These are phyloP conservation scores for Madurella mycetomatis DNA, from an alignment of 2,329 filamentous ascomycete genomes.

Conservation along the genomic window DNA sequence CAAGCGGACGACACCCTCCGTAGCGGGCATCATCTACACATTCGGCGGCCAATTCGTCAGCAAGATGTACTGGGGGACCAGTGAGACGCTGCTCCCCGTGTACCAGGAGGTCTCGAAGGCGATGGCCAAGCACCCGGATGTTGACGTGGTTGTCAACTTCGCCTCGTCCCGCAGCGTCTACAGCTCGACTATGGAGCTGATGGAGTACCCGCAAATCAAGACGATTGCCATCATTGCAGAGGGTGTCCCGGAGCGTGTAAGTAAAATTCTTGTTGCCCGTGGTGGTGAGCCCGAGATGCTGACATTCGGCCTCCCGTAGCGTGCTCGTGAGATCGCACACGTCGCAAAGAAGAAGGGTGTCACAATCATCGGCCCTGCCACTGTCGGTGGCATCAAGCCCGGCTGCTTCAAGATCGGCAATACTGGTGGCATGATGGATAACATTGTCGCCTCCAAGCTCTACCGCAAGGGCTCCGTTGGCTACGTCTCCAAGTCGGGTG, in stretches of 20 bases:
- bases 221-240: conserved; percentile 99
- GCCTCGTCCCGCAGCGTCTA: conserved; percentile 98
- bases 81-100: conserved; percentile 95
- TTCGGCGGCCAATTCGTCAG: conserved; percentile 99
- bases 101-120: conserved; percentile 94
- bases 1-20: conserved; percentile 94
- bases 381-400: conserved; percentile 98
- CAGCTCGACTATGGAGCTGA: conserved; percentile 96
- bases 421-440: conserved; percentile 99
- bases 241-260: conserved; percentile 94
- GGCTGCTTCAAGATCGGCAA: conserved; percentile 99
- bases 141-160: conserved; percentile 98
- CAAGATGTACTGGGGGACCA: conserved; percentile 99
- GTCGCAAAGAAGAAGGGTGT: conserved; percentile 97
- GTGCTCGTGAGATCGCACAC: conserved; percentile 95
- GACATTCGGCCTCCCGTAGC: conserved; percentile 45
- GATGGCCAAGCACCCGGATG: conserved; percentile 91
- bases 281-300: conserved; percentile 19
- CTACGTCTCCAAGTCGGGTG: conserved; percentile 99
- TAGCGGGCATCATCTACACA: conserved; percentile 99
- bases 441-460: conserved; percentile 99
- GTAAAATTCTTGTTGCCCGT: conserved; percentile 34
- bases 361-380: conserved; percentile 97
- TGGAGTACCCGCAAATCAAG: conserved; percentile 95
- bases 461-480: conserved; percentile 98